A percentile compares a stretch with the other conserved stretches of the same genome.
These are phyloP conservation scores for Theileria luwenshuni DNA, from an alignment of 169 alveolate genomes.

Conservation along the genomic window DNA sequence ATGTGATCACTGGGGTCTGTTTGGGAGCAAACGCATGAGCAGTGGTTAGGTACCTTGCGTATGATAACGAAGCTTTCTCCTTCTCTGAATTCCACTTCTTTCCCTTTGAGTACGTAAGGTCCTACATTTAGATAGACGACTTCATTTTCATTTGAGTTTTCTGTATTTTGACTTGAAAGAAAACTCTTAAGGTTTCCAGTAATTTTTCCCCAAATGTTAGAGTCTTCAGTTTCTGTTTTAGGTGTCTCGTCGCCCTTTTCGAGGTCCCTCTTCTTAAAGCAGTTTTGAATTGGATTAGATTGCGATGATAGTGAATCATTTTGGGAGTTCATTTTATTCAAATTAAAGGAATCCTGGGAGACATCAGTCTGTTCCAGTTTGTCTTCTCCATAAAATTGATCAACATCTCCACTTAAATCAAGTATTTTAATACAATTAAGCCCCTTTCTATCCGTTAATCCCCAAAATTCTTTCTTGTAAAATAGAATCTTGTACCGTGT, in stretches of 20 bases:
- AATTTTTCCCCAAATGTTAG: conserved; percentile 34
- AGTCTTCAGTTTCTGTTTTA: not conserved
- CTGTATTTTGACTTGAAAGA: not conserved
- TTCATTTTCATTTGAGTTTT: not conserved
- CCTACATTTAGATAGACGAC: conserved; percentile 31
- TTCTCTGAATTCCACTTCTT: conserved; percentile 1
- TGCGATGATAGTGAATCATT: conserved; percentile 3
- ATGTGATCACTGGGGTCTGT: not conserved
- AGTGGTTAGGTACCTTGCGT: conserved; percentile 47
- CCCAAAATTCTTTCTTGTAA: not conserved
- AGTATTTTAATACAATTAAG: conserved; percentile 15
- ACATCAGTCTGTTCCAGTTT: not conserved
- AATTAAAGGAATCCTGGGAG: no score
- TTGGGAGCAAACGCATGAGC: conserved; percentile 24
- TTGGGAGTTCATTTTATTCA: not conserved
- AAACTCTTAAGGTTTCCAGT: conserved; percentile 6
- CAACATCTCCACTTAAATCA: conserved; percentile 38
- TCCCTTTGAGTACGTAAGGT: conserved; percentile 24
- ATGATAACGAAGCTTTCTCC: conserved; percentile 24
- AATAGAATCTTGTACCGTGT: conserved; percentile 33
- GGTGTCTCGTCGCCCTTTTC: not conserved
- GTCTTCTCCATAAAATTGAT: conserved; percentile 4
- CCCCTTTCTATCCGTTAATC: not conserved
- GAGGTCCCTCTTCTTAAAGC: conserved; percentile 11
- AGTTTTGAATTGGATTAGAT: not conserved